Percentiles rank a stretch among this genome's conserved stretches.
Evolutionary conservation across 768 basidiomycete genomes (phyloP).

Genomic region (Coprinellus aureogranulatus): DNA sequence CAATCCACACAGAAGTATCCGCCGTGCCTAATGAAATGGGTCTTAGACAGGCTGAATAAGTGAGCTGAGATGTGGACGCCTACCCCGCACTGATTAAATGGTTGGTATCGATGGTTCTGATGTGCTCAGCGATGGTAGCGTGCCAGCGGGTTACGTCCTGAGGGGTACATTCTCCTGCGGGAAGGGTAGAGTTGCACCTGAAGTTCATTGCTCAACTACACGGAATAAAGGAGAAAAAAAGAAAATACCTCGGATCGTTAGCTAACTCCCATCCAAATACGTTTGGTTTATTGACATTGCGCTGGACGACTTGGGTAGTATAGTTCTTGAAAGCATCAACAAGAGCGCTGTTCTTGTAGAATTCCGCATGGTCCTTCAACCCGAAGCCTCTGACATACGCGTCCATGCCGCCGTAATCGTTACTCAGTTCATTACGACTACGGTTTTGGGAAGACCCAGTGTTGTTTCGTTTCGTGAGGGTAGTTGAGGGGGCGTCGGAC

Average conservation of each 20-base stretch:
- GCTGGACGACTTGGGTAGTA: slow-evolving; percentile 50
- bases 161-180: slow-evolving; percentile 45
- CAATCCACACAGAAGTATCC: slow-evolving; percentile 62
- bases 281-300: slow-evolving; percentile 53
- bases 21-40: slow-evolving; percentile 33
- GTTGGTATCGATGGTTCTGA: slow-evolving; percentile 53
- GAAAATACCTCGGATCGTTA: neutral
- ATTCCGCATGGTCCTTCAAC: slow-evolving; percentile 52
- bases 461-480: slow-evolving; percentile 32
- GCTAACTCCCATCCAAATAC: slow-evolving; percentile 48
- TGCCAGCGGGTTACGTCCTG: slow-evolving; percentile 60
- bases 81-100: slow-evolving; percentile 66
- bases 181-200: slow-evolving; percentile 59
- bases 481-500: slow-evolving; percentile 24
- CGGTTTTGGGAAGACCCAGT: slow-evolving; percentile 18
- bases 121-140: slow-evolving; percentile 39
- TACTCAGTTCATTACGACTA: slow-evolving; percentile 56
- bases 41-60: neutral
- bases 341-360: slow-evolving; percentile 52
- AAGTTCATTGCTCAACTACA: slow-evolving; percentile 71
- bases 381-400: slow-evolving; percentile 54
- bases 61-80: slow-evolving; percentile 15
- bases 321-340: slow-evolving; percentile 56
- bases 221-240: slow-evolving; percentile 18
- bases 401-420: slow-evolving; percentile 71